Evolutionary conservation across 306 rosid genomes (phyloP).

Genomic region (Cotoneaster glaucophyllus): DNA sequence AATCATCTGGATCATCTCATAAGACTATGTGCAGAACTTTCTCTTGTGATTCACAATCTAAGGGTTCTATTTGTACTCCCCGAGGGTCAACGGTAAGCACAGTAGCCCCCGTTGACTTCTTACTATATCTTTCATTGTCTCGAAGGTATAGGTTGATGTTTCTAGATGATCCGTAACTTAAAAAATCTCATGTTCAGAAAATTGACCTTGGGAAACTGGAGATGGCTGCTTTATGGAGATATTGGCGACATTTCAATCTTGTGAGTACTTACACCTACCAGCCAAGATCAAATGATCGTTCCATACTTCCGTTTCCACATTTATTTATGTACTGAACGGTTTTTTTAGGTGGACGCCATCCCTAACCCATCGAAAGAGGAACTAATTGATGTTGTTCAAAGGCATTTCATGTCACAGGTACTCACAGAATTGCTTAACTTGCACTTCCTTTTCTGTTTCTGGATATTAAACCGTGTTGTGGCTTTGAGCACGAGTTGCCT

Average conservation of each 20-base stretch:
- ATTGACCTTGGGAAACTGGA: conserved; percentile 90
- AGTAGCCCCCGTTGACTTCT: conserved; percentile 12
- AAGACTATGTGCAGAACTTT: conserved; percentile 83
- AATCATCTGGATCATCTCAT: conserved; percentile 83
- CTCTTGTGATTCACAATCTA: conserved; percentile 86
- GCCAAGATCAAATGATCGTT: neutral
- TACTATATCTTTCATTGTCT: neutral
- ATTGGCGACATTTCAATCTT: conserved; percentile 94
- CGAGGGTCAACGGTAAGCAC: conserved; percentile 70
- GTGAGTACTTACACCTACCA: conserved; percentile 33
- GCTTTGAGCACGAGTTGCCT: neutral
- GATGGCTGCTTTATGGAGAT: conserved; percentile 95
- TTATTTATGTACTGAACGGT: conserved; percentile 14
- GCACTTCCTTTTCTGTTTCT: neutral
- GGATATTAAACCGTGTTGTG: neutral
- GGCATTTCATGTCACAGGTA: conserved; percentile 99
- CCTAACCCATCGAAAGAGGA: conserved; percentile 97
- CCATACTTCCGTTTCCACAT: neutral
- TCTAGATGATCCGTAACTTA: neutral
- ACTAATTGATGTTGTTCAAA: conserved; percentile 82
- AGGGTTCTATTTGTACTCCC: conserved; percentile 70
- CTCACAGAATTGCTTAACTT: neutral
- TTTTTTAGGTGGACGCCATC: conserved; percentile 63
- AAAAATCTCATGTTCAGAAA: conserved; percentile 42
- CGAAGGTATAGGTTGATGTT: neutral